These are phyloP conservation scores for Candida buenavistaensis DNA, from an alignment of 1,139 yeast genomes.

Conservation along the genomic window DNA sequence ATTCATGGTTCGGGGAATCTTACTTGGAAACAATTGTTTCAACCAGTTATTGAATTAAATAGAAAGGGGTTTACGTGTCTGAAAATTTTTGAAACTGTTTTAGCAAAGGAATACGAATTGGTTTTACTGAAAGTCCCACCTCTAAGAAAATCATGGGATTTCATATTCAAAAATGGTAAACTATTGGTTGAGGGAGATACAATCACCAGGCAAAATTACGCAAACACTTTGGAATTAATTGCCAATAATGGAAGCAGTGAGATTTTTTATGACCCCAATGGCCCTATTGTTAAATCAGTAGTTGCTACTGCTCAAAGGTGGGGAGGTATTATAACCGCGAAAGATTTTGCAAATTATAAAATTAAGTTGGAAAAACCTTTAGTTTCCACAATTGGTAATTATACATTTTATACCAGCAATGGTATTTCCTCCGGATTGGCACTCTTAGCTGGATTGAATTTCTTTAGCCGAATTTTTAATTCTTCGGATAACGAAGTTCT, in stretches of 20 bases:
- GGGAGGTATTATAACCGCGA: constrained; percentile 62
- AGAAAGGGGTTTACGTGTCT: constrained; percentile 65
- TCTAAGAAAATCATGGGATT: constrained; percentile 52
- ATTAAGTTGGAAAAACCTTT: constrained; percentile 61
- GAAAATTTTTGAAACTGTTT: constrained; percentile 41
- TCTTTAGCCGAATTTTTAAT: constrained; percentile 41
- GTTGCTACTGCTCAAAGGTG: constrained; percentile 41
- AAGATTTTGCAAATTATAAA: constrained; percentile 66
- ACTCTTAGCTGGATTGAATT: constrained; percentile 69
- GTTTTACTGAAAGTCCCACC: constrained; percentile 30
- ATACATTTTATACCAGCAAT: constrained; percentile 61
- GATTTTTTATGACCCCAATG: constrained; percentile 79
- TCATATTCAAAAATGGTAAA: constrained; percentile 37
- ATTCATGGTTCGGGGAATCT: constrained; percentile 70
- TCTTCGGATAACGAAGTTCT: constrained; percentile 24
- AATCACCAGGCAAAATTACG: constrained; percentile 59
- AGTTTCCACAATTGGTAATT: constrained; percentile 40
- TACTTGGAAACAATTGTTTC: constrained; percentile 69
- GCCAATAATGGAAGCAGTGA: constrained; percentile 76
- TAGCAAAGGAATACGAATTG: constrained; percentile 22
- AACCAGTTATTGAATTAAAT: constrained; percentile 74
- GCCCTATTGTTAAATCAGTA: constrained; percentile 65
- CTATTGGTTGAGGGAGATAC: constrained; percentile 54
- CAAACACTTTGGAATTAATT: constrained; percentile 63
- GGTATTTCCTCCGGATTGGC: constrained; percentile 90